Conservation (phyloP, 768 basidiomycete species). For the Suillus decipiens region DNA sequence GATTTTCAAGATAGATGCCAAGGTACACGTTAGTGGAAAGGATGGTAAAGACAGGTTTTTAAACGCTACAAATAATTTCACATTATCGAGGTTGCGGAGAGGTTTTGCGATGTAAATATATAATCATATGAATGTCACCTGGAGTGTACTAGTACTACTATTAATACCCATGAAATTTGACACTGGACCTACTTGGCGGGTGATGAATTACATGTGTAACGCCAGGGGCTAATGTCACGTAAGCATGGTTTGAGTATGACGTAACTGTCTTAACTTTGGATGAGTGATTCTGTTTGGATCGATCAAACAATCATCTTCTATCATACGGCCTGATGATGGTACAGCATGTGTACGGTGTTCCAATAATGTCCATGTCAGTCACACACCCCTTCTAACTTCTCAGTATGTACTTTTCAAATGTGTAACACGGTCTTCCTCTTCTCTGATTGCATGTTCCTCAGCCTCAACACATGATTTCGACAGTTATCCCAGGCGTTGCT, state of each 20-base stretch:
- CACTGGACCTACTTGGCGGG: background rate
- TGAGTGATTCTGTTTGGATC: no score
- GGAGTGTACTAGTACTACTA: background rate
- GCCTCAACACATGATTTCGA: conserved; percentile 13
- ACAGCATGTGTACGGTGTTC: no score
- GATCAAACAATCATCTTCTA: no score
- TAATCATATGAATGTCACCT: background rate
- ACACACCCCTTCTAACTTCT: no score
- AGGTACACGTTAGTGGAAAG: conserved; percentile 36
- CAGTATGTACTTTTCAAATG: no score
- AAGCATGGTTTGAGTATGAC: background rate
- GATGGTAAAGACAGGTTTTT: conserved; percentile 14
- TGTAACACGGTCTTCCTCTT: conserved; percentile 16
- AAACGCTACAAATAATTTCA: conserved; percentile 35
- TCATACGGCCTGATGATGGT: no score
- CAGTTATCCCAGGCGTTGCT: conserved; percentile 11
- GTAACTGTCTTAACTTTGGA: no score
- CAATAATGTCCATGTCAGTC: no score
- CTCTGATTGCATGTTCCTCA: conserved; percentile 24
- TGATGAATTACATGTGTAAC: no score
- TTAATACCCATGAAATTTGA: background rate
- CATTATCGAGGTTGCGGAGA: conserved; percentile 43
- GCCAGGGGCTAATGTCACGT: background rate
- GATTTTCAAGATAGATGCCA: conserved; percentile 40
- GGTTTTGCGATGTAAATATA: background rate